phyloP scores from a whole-genome alignment of 768 basidiomycete genomes.

The Serendipita sp. region DNA sequence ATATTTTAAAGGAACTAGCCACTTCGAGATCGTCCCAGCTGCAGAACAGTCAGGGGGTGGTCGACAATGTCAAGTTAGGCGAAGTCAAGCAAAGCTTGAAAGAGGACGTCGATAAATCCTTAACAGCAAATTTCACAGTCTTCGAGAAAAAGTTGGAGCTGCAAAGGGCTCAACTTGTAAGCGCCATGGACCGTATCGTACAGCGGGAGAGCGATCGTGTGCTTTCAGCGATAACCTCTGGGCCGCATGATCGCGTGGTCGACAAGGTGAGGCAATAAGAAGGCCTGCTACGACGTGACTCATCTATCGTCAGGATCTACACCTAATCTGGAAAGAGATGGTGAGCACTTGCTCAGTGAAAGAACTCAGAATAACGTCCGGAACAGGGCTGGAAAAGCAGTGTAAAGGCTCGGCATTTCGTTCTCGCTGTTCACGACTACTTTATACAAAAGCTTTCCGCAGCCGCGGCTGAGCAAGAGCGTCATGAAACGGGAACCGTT shows the following conservation, averaged over 20 bases:
- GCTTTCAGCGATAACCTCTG: slow-evolving; percentile 24
- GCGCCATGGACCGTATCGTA: slow-evolving; percentile 13
- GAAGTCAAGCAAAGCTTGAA: no score
- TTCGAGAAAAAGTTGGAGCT: no score
- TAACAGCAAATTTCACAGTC: no score
- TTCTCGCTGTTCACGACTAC: slow-evolving; percentile 21
- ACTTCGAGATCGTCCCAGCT: no score
- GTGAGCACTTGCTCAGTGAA: slow-evolving; percentile 16
- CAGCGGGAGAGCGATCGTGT: slow-evolving; percentile 24
- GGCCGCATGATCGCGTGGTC: slow-evolving; percentile 29
- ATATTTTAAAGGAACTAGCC: no score
- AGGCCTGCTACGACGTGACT: not conserved
- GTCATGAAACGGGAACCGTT: no score
- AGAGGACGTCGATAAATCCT: no score
- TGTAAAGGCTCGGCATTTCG: slow-evolving; percentile 24
- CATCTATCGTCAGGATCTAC: slow-evolving; percentile 26
- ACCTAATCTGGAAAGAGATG: slow-evolving; percentile 37
- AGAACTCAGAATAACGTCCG: not conserved
- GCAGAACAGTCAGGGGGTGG: no score
- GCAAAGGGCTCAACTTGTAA: no score
- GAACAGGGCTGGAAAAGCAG: slow-evolving; percentile 33
- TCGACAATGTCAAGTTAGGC: no score
- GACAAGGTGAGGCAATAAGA: slow-evolving; percentile 20
- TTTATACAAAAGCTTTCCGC: no score
- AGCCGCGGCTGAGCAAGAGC: no score